Evolutionary conservation across 371 early-diverging fungal genomes (phyloP), one percentile per base, ranked within the genome.

Genomic region (Apophysomyces ossiformis): DNA sequence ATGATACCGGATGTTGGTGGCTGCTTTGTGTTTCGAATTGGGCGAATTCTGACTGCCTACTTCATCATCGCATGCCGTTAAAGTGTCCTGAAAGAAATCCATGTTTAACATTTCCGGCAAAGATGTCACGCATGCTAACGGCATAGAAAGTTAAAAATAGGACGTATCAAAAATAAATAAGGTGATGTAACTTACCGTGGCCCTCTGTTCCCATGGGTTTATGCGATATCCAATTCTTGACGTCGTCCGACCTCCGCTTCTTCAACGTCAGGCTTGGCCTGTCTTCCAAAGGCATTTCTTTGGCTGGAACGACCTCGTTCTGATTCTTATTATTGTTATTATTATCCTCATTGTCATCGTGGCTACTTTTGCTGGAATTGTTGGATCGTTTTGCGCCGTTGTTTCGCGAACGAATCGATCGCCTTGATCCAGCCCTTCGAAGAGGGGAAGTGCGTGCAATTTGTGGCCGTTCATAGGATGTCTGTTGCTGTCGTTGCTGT

Each of bases 241-340:
- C 78, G 54, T 81, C 81, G 57, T 76, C 76, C 15, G 78, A 81
- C 37, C 82, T 69, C 62, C 68, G 77, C 54, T 76, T 79, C 57
- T 68, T 72, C 26, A 81, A 37, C 21, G 65, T 58, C 16, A 67
- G 64, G 21, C 65, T 69, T n/a, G 69, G 63, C 26, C 67, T 66
- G 12, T 69, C 69, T 43, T 69, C 67, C 37, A 72, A 58, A 61
- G 75, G 72, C 50, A 68, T 41, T 59, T 72, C 74, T 54, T 73
- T 36, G 37, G 65, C 73, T 43, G 72, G 68, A 44, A 69, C 66
- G 63, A 68, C 21, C 16, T 50, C 58, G 36, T 68, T 68, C 12
- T 54, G 63, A 46, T 61, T 57, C 35, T 56, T 66, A 16, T 37
- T 41, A 38, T 46, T 58, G 6, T 32, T 50, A 35, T 32, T 57